Evolutionary conservation across 108 stramenopile genomes (phyloP), one percentile per base, ranked within the genome.

Genomic region (Discostella pseudostelligera): DNA sequence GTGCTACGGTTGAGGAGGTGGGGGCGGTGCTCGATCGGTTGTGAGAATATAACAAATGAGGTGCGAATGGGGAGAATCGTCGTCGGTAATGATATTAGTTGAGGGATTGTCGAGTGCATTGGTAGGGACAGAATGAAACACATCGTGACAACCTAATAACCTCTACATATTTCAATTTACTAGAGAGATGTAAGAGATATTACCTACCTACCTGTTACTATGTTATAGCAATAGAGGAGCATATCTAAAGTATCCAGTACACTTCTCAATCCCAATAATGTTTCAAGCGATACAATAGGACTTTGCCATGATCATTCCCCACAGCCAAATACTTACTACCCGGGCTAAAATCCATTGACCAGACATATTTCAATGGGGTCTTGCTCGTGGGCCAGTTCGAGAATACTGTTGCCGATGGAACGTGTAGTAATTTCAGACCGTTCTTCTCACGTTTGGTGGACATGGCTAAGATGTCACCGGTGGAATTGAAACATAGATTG

Each of bases 311-410:
- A 82, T 98, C 97, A 75, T 97, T 98, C 11, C 98, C 98, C 12
- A 96, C 63, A 0, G 95, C 95, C 47, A 99, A 62, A 58, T 79
- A 92, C 50, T 84, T 84, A 39, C 90, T 85, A 25, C 78, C 62
- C 0, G 98, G 98, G 16, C 96, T 96, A 74, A 98, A 99, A 69
- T 96, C 95, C 69, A 96, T 67, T 46, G 83, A 81, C 75, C 84
- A 94, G 29, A 97, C 96, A 72, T 96, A 96, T 13, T 82, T 83
- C 39, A 99, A 55, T n/a, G 98, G 98, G 5, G 98, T 97, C 49
- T 90, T 85, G 37, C 87, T 81, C 9, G 98, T 98, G 8, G 98
- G 98, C 98, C 98, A 99, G 69, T 99, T 99, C 3, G 87, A 86
- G 66, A 96, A 98, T n/a, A 97, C 96, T 5, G 95, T 96, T 58